Evolutionary conservation across 2,329 filamentous ascomycete species (phyloP), one percentile per base, ranked within the genome.

Genomic region (Thelonectria blattea): DNA sequence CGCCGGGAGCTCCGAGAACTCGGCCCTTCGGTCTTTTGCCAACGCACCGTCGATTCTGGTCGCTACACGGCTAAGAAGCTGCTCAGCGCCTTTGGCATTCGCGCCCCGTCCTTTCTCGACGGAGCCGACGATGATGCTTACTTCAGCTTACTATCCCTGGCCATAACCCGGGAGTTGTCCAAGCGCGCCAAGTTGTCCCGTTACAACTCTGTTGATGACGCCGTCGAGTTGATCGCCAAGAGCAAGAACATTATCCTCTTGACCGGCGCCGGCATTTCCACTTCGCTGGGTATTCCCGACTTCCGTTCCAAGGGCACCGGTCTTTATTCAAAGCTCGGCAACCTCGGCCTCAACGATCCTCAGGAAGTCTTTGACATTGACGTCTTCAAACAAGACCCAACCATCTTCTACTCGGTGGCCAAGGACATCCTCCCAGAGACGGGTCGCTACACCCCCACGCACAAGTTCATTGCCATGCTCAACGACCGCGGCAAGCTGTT

Each of bases 291-390:
- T 62, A 98, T 99, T 61, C 95, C 95, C 5, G 95, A 99, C 75
- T 99, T 99, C 73, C 89, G 95, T 66, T 97, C 93, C 53, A 95
- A 95, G 75, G 91, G 92, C 71, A 96, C 89, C 1, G 94, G 94
- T 51, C 89, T 98, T 57, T 98, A 98, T 78, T 89, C 92, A 47
- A 90, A 93, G 73, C 82, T 98, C 52, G 88, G 86, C 68, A 87
- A 92, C 70, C 84, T 95, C 61, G 93, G 92, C 7, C 79, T 89
- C 62, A 87, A 81, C 64, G 93, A 97, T 70, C 94, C 94, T 1
- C 93, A 98, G 73, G 93, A 98, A 72, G 93, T 98, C 24, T 99
- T 99, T 72, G 92, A 97, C 77, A 95, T 98, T 65, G 78, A 87
- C 53, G 83, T 93, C 67, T 99, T 99, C 76, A 88, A 88, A 68